These are phyloP conservation scores for Mortierella sp. DNA, from an alignment of 371 early-diverging fungal genomes.

Conservation along the genomic window DNA sequence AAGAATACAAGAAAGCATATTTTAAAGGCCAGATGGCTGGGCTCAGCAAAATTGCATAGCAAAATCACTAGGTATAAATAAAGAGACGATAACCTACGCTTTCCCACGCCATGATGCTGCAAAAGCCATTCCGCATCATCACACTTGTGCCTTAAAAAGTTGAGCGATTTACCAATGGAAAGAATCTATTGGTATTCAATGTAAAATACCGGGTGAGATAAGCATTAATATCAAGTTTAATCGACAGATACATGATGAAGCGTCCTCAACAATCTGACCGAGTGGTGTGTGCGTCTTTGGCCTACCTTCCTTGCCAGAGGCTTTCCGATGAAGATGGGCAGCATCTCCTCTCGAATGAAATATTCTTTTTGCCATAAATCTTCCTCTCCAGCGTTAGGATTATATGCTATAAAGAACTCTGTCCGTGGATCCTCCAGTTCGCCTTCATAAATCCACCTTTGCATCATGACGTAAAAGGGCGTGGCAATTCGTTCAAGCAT, in stretches of 20 bases:
- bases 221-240: neutral
- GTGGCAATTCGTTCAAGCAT: conserved; percentile 83
- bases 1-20: neutral
- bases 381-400: conserved; percentile 66
- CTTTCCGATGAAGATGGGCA: conserved; percentile 85
- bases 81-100: conserved; percentile 38
- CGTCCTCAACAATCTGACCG: too few relatives aligned
- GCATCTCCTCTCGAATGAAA: conserved; percentile 78
- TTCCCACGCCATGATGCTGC: conserved; percentile 53
- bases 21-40: neutral
- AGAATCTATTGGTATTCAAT: conserved; percentile 70
- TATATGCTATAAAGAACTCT: conserved; percentile 90
- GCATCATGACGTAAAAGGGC: conserved; percentile 92
- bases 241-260: neutral
- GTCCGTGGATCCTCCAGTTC: conserved; percentile 93
- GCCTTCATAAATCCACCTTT: conserved; percentile 95
- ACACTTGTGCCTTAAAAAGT: conserved; percentile 92
- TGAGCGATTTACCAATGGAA: conserved; percentile 93
- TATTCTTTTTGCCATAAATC: conserved; percentile 90
- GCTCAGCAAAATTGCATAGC: conserved; percentile 15
- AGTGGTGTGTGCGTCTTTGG: neutral
- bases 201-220: neutral
- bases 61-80: neutral
- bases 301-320: conserved; percentile 85
- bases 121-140: conserved; percentile 77